Conservation (phyloP, 2,329 filamentous ascomycete genomes). For the Tolypocladium album region DNA sequence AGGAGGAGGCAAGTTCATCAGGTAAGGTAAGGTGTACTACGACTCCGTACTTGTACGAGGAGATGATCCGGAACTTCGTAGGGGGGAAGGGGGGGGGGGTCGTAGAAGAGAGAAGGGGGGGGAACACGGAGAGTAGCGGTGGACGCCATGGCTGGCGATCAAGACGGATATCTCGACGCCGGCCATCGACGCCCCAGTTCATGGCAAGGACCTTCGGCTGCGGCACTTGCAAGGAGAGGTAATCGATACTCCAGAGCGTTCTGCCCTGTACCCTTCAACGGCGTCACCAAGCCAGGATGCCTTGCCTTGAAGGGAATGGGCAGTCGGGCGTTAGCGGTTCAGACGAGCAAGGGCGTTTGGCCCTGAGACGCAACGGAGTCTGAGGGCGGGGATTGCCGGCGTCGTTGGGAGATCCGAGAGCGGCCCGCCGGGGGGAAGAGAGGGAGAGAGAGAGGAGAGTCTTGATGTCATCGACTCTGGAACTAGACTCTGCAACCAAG, state of each 20-base stretch:
- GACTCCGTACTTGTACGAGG: neutral
- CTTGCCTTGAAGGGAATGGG: neutral
- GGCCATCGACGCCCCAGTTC: neutral
- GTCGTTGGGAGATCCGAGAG: neutral
- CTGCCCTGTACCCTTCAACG: neutral
- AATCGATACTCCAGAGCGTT: neutral
- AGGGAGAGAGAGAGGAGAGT: neutral
- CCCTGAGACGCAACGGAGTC: neutral
- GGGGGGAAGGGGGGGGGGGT: no score
- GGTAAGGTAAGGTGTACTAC: no score
- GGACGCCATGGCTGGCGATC: neutral
- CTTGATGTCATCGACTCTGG: slow-evolving; percentile 9
- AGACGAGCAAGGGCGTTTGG: neutral
- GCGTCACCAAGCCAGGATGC: neutral
- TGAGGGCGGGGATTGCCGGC: neutral
- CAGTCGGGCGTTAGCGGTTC: neutral
- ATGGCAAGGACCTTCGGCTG: neutral
- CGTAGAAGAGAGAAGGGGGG: no score
- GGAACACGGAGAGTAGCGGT: neutral
- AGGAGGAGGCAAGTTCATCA: neutral
- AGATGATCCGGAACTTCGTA: neutral
- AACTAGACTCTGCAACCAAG: neutral
- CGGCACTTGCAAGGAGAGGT: neutral
- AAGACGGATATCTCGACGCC: neutral
- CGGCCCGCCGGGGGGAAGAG: no score